These are phyloP conservation scores for Rauvolfia tetraphylla DNA, from an alignment of 257 asterid genomes.

Conservation along the genomic window DNA sequence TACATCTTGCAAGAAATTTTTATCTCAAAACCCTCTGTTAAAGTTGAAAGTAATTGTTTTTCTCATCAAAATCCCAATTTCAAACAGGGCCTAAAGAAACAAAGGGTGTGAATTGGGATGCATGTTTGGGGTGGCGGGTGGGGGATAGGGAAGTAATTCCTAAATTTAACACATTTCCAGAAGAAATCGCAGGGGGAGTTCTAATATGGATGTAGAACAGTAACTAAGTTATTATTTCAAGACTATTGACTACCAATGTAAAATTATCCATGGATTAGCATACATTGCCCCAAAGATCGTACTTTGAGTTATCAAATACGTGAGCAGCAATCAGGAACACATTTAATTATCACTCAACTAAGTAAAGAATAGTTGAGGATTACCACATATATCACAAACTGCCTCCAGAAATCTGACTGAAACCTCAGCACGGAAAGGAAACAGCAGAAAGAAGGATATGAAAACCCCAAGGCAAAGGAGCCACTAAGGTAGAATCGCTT, in stretches of 20 bases:
- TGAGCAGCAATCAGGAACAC: not conserved
- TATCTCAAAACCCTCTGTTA: not conserved
- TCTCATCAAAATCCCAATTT: not conserved
- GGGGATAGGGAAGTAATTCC: not conserved
- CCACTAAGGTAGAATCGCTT: not conserved
- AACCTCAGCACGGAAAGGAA: constrained; percentile 2
- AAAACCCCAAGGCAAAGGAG: not conserved
- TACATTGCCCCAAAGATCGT: not conserved
- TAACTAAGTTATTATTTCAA: not conserved
- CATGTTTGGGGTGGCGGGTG: too few relatives aligned
- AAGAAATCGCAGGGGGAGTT: not conserved
- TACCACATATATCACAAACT: constrained; percentile 6
- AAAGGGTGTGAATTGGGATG: not conserved
- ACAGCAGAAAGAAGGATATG: not conserved
- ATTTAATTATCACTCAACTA: not conserved
- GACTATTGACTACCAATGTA: not conserved
- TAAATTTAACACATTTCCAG: not conserved
- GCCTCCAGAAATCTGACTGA: constrained; percentile 10
- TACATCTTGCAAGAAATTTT: not conserved
- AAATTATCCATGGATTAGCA: not conserved
- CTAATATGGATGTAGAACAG: not conserved
- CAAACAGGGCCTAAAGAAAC: not conserved
- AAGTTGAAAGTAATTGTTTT: too few relatives aligned
- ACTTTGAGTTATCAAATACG: not conserved
- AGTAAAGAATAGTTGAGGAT: constrained; percentile 3